Conservation (phyloP, 805 yeast genomes). For the Starmera quercuum region DNA sequence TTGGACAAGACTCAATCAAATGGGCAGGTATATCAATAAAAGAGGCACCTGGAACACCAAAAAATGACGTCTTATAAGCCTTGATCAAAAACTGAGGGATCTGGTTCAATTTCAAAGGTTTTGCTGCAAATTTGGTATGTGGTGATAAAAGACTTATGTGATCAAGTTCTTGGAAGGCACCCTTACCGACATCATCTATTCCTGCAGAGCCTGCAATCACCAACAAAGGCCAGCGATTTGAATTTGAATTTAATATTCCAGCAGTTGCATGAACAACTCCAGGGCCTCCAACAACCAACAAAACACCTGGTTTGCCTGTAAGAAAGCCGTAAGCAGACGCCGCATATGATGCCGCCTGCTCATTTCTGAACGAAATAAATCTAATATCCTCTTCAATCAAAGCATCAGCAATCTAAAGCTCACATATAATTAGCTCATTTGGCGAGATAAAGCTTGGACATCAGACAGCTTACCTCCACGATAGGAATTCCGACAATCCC, state of each 20-base stretch:
- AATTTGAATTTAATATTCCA: constrained; percentile 55
- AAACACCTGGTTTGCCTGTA: constrained; percentile 57
- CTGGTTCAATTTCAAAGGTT: constrained; percentile 26
- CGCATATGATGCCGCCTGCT: constrained; percentile 70
- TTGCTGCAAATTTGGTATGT: constrained; percentile 45
- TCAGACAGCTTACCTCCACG: constrained; percentile 41
- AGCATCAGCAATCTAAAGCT: constrained; percentile 45
- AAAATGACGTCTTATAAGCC: constrained; percentile 35
- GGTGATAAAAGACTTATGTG: constrained; percentile 44
- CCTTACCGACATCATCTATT: constrained; percentile 39
- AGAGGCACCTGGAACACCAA: constrained; percentile 53
- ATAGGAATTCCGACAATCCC: constrained; percentile 76
- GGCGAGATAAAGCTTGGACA: too few species aligned
- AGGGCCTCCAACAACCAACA: constrained; percentile 71
- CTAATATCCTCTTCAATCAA: constrained; percentile 43
- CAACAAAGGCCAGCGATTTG: constrained; percentile 59
- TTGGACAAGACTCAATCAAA: constrained; percentile 27
- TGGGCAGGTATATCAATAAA: constrained; percentile 64
- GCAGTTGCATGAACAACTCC: constrained; percentile 63
- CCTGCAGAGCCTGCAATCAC: constrained; percentile 59
- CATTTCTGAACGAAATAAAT: constrained; percentile 59
- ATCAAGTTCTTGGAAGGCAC: constrained; percentile 69
- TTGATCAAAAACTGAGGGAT: constrained; percentile 34
- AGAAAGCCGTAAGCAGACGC: constrained; percentile 65
- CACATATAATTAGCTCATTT: background rate